Conservation (phyloP, 2,329 filamentous ascomycete genomes). For the Reticulascus tulasneorum region DNA sequence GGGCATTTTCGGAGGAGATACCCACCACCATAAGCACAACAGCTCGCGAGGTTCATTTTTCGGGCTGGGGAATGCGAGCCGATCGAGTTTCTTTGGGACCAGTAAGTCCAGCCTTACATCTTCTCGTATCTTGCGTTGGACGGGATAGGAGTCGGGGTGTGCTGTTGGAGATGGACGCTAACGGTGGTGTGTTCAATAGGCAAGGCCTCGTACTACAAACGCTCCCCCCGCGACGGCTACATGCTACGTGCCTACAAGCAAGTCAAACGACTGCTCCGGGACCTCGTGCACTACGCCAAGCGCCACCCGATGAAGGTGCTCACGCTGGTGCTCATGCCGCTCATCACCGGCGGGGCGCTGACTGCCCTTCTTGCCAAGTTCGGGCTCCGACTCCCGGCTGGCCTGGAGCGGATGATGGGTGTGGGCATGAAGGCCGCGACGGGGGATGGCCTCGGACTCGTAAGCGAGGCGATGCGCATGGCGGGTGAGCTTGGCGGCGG, state of each 20-base stretch:
- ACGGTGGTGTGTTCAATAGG: too few relatives aligned
- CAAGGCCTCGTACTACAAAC: slow-evolving; percentile 68
- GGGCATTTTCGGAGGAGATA: slow-evolving; percentile 39
- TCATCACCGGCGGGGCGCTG: slow-evolving; percentile 79
- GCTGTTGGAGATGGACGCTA: too few relatives aligned
- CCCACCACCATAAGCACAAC: slow-evolving; percentile 34
- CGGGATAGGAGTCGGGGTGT: too few relatives aligned
- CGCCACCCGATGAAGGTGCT: slow-evolving; percentile 85
- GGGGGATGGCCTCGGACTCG: slow-evolving; percentile 44
- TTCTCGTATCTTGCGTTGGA: neutral
- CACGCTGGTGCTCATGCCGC: slow-evolving; percentile 79
- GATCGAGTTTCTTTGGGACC: slow-evolving; percentile 42
- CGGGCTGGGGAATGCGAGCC: slow-evolving; percentile 38
- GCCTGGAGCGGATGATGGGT: slow-evolving; percentile 56
- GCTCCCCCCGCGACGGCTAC: slow-evolving; percentile 77
- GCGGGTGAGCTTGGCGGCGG: slow-evolving; percentile 25
- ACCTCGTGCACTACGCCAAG: slow-evolving; percentile 77
- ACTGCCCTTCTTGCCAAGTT: slow-evolving; percentile 74
- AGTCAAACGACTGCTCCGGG: slow-evolving; percentile 73
- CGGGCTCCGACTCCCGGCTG: slow-evolving; percentile 69
- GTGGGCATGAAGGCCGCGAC: slow-evolving; percentile 45
- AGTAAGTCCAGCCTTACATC: slow-evolving; percentile 24
- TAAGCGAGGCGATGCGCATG: slow-evolving; percentile 54
- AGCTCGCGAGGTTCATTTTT: slow-evolving; percentile 43
- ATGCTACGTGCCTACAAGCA: slow-evolving; percentile 68